Percentiles rank a stretch among this genome's conserved stretches.
Conservation (phyloP, 495 filamentous ascomycete genomes). For the Aspergillus nidulans region DNA sequence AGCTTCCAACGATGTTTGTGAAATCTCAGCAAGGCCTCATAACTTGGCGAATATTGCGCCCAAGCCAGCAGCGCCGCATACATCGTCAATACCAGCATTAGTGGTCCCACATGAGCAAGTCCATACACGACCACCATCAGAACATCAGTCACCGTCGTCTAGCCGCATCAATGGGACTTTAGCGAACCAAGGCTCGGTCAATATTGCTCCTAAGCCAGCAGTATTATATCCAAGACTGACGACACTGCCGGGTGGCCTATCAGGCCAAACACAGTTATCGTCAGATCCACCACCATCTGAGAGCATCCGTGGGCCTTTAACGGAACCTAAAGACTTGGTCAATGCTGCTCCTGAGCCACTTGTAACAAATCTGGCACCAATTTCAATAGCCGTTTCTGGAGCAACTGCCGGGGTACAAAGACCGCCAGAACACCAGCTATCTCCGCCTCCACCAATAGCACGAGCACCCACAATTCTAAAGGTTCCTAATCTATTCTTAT, state of each 20-base stretch:
- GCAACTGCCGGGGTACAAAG: background rate
- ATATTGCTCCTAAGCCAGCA: conserved; percentile 18
- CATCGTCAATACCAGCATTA: background rate
- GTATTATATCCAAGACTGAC: background rate
- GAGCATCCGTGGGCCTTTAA: background rate
- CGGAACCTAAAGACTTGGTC: background rate
- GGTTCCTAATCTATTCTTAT: background rate
- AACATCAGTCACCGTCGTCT: background rate
- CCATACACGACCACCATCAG: background rate
- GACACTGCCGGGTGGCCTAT: background rate
- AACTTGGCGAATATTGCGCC: conserved; percentile 14
- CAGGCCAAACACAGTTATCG: background rate
- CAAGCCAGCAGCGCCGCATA: conserved; percentile 10
- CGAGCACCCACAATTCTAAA: background rate
- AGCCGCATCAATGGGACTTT: background rate
- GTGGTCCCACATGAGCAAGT: background rate
- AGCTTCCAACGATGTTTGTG: background rate
- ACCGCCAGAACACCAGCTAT: background rate
- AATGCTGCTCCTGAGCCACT: background rate
- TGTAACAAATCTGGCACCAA: background rate
- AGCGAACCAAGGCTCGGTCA: conserved; percentile 4
- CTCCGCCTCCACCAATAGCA: background rate
- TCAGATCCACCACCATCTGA: background rate
- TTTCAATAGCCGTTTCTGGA: background rate
- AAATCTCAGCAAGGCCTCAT: background rate